Evolutionary conservation across 495 filamentous ascomycete species (phyloP).

Genomic region (Penicillium robsamsonii): DNA sequence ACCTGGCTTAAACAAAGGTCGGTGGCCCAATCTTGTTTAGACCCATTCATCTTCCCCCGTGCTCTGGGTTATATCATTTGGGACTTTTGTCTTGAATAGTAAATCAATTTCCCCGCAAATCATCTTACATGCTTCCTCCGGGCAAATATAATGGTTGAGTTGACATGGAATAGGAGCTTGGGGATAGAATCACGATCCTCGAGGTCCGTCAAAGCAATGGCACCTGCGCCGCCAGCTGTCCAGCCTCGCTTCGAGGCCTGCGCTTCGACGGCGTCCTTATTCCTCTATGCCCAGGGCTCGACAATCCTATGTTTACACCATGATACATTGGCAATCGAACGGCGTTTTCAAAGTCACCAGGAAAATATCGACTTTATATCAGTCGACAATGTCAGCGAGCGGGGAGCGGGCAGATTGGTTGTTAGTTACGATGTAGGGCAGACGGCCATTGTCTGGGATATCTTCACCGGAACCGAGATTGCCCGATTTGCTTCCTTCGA

Average conservation of each 20-base stretch:
- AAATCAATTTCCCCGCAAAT: constrained; percentile 1
- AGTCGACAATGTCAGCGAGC: constrained; percentile 89
- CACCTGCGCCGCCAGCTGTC: constrained; percentile 49
- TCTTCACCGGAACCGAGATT: constrained; percentile 87
- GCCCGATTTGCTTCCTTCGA: constrained; percentile 90
- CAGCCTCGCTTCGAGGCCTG: constrained; percentile 73
- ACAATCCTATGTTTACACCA: constrained; percentile 80
- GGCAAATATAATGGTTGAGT: constrained; percentile 26
- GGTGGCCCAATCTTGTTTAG: constrained; percentile 13
- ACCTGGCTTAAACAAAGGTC: constrained; percentile 19
- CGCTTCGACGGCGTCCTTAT: constrained; percentile 81
- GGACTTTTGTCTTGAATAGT: background rate
- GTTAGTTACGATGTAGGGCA: constrained; percentile 91
- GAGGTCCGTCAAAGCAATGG: constrained; percentile 31
- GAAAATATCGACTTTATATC: constrained; percentile 80
- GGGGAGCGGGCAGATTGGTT: constrained; percentile 77
- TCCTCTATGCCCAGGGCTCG: constrained; percentile 80
- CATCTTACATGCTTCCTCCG: background rate
- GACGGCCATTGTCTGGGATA: constrained; percentile 95
- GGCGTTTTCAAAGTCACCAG: constrained; percentile 79
- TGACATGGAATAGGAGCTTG: constrained; percentile 35
- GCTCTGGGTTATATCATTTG: background rate
- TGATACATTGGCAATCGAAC: constrained; percentile 86
- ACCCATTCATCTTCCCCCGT: background rate
- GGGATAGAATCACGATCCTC: constrained; percentile 28